A percentile compares a stretch with the other conserved stretches of the same genome.
These are phyloP conservation scores for Syzygium syzygioides DNA, from an alignment of 441 rosid species.

Conservation along the genomic window DNA sequence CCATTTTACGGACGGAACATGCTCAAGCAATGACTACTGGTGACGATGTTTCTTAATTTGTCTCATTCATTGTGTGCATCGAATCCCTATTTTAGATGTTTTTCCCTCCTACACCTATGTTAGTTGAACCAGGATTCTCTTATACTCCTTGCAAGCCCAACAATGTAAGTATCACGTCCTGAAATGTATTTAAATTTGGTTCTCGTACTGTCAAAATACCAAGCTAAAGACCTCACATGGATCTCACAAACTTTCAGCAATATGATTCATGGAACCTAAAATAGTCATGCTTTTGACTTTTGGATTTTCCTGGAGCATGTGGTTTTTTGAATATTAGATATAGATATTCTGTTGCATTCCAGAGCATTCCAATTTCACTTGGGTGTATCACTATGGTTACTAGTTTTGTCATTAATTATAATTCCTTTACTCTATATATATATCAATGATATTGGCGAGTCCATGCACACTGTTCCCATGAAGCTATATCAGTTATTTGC, in stretches of 20 bases:
- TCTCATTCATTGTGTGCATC: neutral
- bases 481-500: too few species aligned
- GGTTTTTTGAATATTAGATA: too few species aligned
- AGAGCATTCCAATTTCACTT: too few species aligned
- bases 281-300: neutral
- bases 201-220: neutral
- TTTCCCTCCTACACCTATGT: neutral
- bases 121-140: neutral
- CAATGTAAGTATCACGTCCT: neutral
- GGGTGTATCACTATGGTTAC: too few species aligned
- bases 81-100: neutral
- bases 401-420: too few species aligned
- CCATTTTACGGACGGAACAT: conserved; percentile 47
- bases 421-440: too few species aligned
- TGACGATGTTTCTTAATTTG: neutral
- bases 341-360: neutral
- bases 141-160: neutral
- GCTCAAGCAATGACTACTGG: conserved; percentile 60
- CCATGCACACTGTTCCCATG: too few species aligned
- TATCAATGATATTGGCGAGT: too few species aligned
- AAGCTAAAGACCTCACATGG: neutral
- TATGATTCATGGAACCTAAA: neutral
- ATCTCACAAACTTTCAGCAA: neutral
- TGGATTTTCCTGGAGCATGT: neutral
- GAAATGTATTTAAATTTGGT: neutral